A percentile compares a stretch with the other conserved stretches of the same genome.
Conservation (phyloP, 306 rosid genomes). For the Senna siamea region DNA sequence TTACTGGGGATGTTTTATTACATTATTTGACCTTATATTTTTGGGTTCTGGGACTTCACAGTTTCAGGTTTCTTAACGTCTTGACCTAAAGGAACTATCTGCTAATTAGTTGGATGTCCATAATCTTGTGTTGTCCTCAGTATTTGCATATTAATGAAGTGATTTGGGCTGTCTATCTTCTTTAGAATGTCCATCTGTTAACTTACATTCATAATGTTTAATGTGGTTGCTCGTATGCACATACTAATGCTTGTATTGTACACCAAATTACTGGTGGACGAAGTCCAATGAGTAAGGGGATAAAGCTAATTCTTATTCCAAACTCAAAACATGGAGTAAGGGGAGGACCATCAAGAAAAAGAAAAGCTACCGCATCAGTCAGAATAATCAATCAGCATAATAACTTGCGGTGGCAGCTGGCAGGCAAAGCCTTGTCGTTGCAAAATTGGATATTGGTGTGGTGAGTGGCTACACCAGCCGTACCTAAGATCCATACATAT, state of each 20-base stretch:
- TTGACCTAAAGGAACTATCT: conserved; percentile 57
- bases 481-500: no score
- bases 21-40: conserved; percentile 68
- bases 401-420: no score
- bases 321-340: no score
- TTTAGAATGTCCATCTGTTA: conserved; percentile 7
- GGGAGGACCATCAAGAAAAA: neutral
- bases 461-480: no score
- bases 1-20: conserved; percentile 61
- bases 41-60: conserved; percentile 67
- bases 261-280: conserved; percentile 23
- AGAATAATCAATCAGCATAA: no score
- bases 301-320: no score
- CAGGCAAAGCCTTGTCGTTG: no score
- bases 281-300: no score
- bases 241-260: neutral
- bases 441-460: no score
- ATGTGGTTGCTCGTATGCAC: neutral
- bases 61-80: conserved; percentile 64
- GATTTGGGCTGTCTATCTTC: conserved; percentile 60
- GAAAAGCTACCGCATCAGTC: no score
- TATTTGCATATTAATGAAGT: conserved; percentile 59
- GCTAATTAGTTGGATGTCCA: conserved; percentile 89
- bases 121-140: conserved; percentile 51
- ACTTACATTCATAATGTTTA: neutral